Conservation (phyloP, 2,329 filamentous ascomycete species). For the Trichoderma guizhouense region DNA sequence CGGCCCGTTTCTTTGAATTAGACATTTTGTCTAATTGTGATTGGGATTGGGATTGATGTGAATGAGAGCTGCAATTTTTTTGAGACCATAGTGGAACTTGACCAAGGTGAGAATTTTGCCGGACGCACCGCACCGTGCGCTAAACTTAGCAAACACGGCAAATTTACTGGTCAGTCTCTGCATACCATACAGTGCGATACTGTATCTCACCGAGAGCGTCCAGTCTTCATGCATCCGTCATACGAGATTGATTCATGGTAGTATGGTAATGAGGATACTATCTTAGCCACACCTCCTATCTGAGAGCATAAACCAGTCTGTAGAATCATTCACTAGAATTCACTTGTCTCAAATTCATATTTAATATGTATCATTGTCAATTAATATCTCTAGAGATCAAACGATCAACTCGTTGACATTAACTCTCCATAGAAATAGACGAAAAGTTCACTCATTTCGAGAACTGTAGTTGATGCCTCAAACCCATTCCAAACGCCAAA, state of each 20-base stretch:
- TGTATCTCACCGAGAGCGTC: neutral
- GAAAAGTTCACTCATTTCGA: neutral
- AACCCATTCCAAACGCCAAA: neutral
- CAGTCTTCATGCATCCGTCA: neutral
- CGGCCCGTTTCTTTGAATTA: constrained; percentile 54
- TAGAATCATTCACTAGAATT: neutral
- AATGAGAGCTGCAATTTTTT: neutral
- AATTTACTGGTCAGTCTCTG: fast-evolving
- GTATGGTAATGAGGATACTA: neutral
- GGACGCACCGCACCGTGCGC: neutral
- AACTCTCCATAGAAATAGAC: neutral
- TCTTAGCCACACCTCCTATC: neutral
- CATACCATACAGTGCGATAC: neutral
- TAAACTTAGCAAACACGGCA: neutral
- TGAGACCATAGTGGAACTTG: neutral
- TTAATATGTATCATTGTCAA: neutral
- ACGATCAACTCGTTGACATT: neutral
- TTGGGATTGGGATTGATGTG: neutral
- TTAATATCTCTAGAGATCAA: neutral
- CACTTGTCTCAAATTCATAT: neutral
- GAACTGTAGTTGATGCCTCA: neutral
- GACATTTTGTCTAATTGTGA: constrained; percentile 31
- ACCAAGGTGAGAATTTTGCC: constrained; percentile 16
- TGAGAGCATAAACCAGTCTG: neutral
- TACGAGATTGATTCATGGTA: neutral